Evolutionary conservation across 2,329 filamentous ascomycete genomes (phyloP).

Genomic region (Teratosphaeria pseudoeucalypti): DNA sequence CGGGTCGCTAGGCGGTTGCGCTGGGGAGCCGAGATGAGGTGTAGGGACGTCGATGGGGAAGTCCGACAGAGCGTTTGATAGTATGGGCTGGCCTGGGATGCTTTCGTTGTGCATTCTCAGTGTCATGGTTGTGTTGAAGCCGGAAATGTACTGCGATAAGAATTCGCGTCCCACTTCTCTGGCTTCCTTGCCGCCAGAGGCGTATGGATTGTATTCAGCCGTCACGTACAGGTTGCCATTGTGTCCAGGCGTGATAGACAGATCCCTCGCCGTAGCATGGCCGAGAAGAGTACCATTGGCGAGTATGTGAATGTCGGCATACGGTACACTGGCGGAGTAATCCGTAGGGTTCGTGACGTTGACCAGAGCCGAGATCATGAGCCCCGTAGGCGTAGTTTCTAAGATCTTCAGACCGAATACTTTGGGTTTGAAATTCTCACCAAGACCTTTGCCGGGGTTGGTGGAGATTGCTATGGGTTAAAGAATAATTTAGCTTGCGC

Average conservation of each 20-base stretch:
- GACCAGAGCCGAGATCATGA: slow-evolving; percentile 60
- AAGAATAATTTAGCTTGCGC: background rate
- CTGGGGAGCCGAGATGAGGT: slow-evolving; percentile 48
- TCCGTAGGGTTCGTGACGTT: slow-evolving; percentile 86
- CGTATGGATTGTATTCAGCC: slow-evolving; percentile 64
- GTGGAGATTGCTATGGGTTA: background rate
- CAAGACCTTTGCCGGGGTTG: slow-evolving; percentile 3
- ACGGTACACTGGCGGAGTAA: slow-evolving; percentile 76
- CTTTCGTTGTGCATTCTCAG: slow-evolving; percentile 60
- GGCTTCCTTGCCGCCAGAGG: slow-evolving; percentile 50
- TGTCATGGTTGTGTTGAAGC: slow-evolving; percentile 71
- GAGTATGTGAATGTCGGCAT: slow-evolving; percentile 63
- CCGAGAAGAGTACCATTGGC: slow-evolving; percentile 66
- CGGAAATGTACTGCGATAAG: slow-evolving; percentile 78
- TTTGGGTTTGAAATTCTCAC: slow-evolving; percentile 43
- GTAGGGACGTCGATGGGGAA: slow-evolving; percentile 63
- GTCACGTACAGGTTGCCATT: slow-evolving; percentile 61
- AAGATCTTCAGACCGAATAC: slow-evolving; percentile 62
- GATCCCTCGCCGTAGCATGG: slow-evolving; percentile 56
- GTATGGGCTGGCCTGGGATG: slow-evolving; percentile 60
- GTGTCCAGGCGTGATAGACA: slow-evolving; percentile 55
- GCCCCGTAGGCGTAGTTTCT: slow-evolving; percentile 59
- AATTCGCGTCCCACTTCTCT: slow-evolving; percentile 57
- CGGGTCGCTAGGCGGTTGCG: slow-evolving; percentile 25
- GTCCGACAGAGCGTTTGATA: slow-evolving; percentile 62